A percentile compares a stretch with the other conserved stretches of the same genome.
phyloP scores from a whole-genome alignment of 2,329 filamentous ascomycete species.

The Pseudogymnoascus sp. region DNA sequence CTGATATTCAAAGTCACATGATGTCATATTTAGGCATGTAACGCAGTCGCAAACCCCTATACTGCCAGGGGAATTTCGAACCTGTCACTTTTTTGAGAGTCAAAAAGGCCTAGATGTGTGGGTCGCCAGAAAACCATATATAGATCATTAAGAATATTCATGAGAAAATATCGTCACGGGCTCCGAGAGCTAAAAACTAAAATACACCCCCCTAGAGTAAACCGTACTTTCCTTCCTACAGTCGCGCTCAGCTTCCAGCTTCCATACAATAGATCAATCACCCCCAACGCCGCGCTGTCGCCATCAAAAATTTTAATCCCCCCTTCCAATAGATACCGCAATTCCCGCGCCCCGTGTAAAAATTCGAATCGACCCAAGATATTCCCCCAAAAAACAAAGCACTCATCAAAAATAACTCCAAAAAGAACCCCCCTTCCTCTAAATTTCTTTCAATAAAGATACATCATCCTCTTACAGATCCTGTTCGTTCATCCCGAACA shows the following conservation, averaged over 20 bases:
- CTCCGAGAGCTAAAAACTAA: neutral
- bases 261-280: conserved; percentile 5
- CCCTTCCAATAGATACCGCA: neutral
- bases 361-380: conserved; percentile 14
- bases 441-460: conserved; percentile 17
- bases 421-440: conserved; percentile 11
- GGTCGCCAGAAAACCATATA: neutral
- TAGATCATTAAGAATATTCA: conserved; percentile 9
- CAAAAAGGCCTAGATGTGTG: neutral
- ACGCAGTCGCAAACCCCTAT: neutral
- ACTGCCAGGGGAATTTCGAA: neutral
- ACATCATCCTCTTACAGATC: conserved; percentile 5
- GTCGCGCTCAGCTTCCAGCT: neutral
- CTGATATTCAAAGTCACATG: conserved; percentile 1
- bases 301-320: neutral
- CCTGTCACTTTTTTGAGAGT: neutral
- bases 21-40: neutral
- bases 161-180: conserved; percentile 1
- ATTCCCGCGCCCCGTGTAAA: conserved; percentile 11
- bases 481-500: conserved; percentile 36
- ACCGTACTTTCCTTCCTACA: neutral
- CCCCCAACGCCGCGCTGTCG: neutral
- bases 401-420: conserved; percentile 14
- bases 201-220: neutral
- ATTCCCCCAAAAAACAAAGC: conserved; percentile 11